Evolutionary conservation across 257 asterid species (phyloP), one percentile per base, ranked within the genome.

Genomic region (Craterostigma plantagineum): DNA sequence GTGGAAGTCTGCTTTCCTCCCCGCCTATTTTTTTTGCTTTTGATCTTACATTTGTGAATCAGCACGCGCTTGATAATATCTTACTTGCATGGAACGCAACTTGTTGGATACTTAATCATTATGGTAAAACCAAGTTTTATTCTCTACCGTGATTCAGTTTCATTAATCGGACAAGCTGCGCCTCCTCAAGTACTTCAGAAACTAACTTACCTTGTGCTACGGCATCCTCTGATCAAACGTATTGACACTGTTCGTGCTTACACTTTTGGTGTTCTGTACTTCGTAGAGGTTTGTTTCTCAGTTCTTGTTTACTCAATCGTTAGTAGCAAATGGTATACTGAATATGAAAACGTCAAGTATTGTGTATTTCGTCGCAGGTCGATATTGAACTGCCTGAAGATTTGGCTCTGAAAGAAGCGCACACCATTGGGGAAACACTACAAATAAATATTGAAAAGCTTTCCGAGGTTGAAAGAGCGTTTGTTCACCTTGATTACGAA

Each of bases 231-330:
- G 52, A 65, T 81, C 49, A 73, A 78, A 63, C 91, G 92, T 6
- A 43, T 86, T 10, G 97, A 86, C 55, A 86, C 97, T 2, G 83
- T 86, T 37, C 91, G 94, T 11, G 97, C 97, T 33, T 86, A 86
- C 73, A 86, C 97, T 9, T 86, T 86, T 57, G 97, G 97, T 5
- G 82, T 69, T 11, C 45, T 86, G 47, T 81, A 86, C 58, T 86
- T 86, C 15, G 97, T 86, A 4, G 97, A 86, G 94, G 97, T 85
- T 13, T 58, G 92, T 65, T 15, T 10, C 3, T 14, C n/a, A n/a
- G n/a, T n/a, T n/a, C n/a, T n/a, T n/a, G n/a, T n/a, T n/a, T n/a
- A n/a, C n/a, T n/a, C 1, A 9, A 13, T 11, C 15, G 3, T 7
- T 15, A 10, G 1, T 1, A 12, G 9, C 43, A 39, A 1, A n/a